These are phyloP conservation scores for Colletotrichum plurivorum DNA, from an alignment of 2,329 filamentous ascomycete genomes.

Conservation along the genomic window DNA sequence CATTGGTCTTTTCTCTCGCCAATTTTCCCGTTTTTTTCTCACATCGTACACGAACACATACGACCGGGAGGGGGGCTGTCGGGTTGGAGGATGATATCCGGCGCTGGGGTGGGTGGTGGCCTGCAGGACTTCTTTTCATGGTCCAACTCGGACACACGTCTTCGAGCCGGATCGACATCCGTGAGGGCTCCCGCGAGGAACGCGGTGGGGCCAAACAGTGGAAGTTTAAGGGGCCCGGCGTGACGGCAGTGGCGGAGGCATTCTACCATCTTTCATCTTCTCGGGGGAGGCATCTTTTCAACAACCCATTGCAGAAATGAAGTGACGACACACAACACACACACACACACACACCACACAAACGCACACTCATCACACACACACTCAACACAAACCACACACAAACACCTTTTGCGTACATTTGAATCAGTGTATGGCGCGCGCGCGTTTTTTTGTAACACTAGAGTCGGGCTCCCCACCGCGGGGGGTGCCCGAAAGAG, in stretches of 20 bases:
- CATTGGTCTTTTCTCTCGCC: conserved; percentile 11
- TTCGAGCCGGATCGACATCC: background rate
- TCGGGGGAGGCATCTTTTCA: conserved; percentile 32
- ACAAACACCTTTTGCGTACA: background rate
- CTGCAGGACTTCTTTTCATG: conserved; percentile 1
- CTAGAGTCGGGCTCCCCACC: conserved; percentile 19
- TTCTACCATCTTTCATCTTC: conserved; percentile 25
- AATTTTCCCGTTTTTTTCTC: conserved; percentile 6
- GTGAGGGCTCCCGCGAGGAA: conserved; percentile 8
- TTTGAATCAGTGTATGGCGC: conserved; percentile 18
- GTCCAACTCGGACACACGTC: background rate
- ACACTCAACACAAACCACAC: background rate
- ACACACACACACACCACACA: conserved; percentile 2
- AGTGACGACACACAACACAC: conserved; percentile 31
- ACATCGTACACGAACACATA: conserved; percentile 35
- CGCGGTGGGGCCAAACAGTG: background rate
- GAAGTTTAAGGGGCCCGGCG: background rate
- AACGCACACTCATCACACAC: conserved; percentile 1
- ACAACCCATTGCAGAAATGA: conserved; percentile 39
- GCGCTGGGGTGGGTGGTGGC: conserved; percentile 21
- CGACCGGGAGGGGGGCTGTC: conserved; percentile 12
- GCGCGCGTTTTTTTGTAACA: conserved; percentile 34
- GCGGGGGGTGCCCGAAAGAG: conserved; percentile 3
- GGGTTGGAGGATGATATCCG: conserved; percentile 22
- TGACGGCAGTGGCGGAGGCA: conserved; percentile 27